A percentile compares a stretch with the other conserved stretches of the same genome.
Evolutionary conservation across 2,329 filamentous ascomycete genomes (phyloP).

Genomic region (Fusarium austroafricanum): DNA sequence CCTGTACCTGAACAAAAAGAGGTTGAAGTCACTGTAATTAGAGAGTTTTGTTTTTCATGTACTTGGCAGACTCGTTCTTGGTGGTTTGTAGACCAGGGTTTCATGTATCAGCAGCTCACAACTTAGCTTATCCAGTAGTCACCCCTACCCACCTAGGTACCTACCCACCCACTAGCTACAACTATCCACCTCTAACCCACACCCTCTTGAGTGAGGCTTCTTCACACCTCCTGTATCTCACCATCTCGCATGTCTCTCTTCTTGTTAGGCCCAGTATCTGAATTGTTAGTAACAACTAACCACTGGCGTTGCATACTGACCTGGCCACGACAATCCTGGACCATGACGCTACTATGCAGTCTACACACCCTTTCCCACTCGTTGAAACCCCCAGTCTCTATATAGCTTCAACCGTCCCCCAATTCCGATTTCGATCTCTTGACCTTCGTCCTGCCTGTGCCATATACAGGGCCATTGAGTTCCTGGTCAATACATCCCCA

Average conservation of each 20-base stretch:
- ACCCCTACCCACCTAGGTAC: constrained; percentile 1
- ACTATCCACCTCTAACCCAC: constrained; percentile 13
- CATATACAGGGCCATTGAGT: constrained; percentile 41
- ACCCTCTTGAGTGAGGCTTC: background rate
- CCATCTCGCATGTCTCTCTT: constrained; percentile 1
- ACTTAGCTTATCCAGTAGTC: constrained; percentile 3
- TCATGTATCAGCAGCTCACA: constrained; percentile 32
- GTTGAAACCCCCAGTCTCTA: constrained; percentile 44
- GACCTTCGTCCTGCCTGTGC: constrained; percentile 36
- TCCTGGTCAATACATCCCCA: constrained; percentile 40
- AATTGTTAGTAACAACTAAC: constrained; percentile 12
- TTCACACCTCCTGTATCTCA: constrained; percentile 28
- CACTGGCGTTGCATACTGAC: constrained; percentile 22
- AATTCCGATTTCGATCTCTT: constrained; percentile 14
- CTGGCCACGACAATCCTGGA: constrained; percentile 32
- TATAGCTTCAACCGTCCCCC: constrained; percentile 46
- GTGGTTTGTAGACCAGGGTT: constrained; percentile 26
- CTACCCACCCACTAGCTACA: background rate
- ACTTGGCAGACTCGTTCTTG: constrained; percentile 10
- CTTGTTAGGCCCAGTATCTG: background rate
- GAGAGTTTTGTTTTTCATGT: background rate
- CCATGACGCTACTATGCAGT: constrained; percentile 7
- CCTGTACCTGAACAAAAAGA: constrained; percentile 22
- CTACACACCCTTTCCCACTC: constrained; percentile 30
- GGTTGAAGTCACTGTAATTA: background rate